Evolutionary conservation across 345 rosid species (phyloP).

Genomic region (Psidium friedrichsthalianum): DNA sequence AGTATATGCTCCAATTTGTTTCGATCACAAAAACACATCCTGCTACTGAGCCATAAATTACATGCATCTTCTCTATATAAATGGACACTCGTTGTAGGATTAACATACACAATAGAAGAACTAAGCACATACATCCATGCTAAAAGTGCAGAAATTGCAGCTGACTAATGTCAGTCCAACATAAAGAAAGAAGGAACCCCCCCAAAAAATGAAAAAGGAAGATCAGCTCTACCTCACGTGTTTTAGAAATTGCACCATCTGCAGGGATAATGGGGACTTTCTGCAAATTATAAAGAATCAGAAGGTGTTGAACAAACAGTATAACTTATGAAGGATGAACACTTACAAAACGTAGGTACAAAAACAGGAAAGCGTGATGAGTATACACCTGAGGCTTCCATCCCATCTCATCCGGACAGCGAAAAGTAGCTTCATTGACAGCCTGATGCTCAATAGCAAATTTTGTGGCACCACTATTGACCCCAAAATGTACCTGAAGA

Average conservation of each 20-base stretch:
- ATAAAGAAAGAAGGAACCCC: background rate
- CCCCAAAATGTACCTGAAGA: slow-evolving; percentile 79
- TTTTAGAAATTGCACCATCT: slow-evolving; percentile 68
- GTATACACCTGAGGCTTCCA: slow-evolving; percentile 90
- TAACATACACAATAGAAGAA: background rate
- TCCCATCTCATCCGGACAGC: slow-evolving; percentile 96
- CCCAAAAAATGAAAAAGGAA: background rate
- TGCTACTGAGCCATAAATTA: background rate
- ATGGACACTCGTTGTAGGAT: background rate
- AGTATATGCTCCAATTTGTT: background rate
- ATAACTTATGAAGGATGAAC: background rate
- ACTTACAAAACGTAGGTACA: background rate
- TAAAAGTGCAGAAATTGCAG: background rate
- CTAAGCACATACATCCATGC: background rate
- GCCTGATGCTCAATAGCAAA: slow-evolving; percentile 92
- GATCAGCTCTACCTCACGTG: slow-evolving; percentile 47
- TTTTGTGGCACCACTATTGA: slow-evolving; percentile 85
- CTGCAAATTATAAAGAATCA: slow-evolving; percentile 31
- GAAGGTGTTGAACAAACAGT: background rate
- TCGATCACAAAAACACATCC: background rate
- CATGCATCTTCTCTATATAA: background rate
- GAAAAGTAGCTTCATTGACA: slow-evolving; percentile 93
- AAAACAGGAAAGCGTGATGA: background rate
- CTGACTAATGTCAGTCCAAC: background rate
- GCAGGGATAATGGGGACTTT: slow-evolving; percentile 63